Base-by-base conservation (phyloP, 257 asterid genomes). In the Parsonsia alboflavescens region DNA sequence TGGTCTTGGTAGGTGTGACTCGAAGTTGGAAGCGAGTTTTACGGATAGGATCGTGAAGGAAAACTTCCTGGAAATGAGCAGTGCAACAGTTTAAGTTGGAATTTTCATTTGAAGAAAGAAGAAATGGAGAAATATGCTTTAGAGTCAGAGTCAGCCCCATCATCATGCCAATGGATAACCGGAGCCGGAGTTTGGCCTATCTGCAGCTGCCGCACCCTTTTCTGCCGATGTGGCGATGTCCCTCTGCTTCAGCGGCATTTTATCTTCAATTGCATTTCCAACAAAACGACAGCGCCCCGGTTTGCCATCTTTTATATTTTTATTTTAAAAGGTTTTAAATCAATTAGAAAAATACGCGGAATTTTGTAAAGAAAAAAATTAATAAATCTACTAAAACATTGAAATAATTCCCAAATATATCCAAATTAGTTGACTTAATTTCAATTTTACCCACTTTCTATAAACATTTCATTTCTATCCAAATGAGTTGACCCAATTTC, bases 81-180 rank as follows among this genome's bases (percentile, higher is more conserved):
- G 16, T 61, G 26, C 16, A 49, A 36, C 28, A 41, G 33, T 33
- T 41, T 15, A 62, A 71, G 36, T 41, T 63, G 53, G 28, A 42
- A 52, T 30, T 49, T 24, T 41, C 16, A 52, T 8, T 30, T 16
- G 69, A 30, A 45, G 77, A 41, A 53, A 36, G 50, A 65, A 39
- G 30, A 39, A 49, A 39, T 8, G 70, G 50, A 65, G 30, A 65
- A 15, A 64, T 63, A 53, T 50, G 61, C 21, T 59, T 73, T 7
- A 15, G 42, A 4, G 81, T 10, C 21, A 73, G 73, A 77, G 41
- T 52, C 16, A 77, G 63, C 62, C 33, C 72, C 71, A 17, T 48
- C 77, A 73, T 73, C 42, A 13, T 26, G 58, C 2, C 15, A 61
- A 28, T 61, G 44, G 44, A 2, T 15, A 12, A 7, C 63, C 33